Conservation (phyloP, 768 basidiomycete genomes). For the Cystofilobasidium macerans region DNA sequence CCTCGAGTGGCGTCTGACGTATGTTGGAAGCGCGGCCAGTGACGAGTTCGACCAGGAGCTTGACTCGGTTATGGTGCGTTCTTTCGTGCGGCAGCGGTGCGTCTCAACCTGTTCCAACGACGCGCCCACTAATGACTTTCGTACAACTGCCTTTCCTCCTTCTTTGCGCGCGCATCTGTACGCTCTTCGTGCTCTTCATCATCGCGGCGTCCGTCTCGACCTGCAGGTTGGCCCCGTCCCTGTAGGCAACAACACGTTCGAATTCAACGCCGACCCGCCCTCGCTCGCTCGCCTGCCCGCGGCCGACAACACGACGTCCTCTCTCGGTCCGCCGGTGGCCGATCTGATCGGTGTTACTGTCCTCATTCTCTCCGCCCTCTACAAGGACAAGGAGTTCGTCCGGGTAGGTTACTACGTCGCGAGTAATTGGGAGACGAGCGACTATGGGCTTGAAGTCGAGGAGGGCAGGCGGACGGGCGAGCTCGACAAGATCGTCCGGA, state of each 20-base stretch:
- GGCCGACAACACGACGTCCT: conserved; percentile 57
- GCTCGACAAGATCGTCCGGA: conserved; percentile 70
- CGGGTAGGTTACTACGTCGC: conserved; percentile 99
- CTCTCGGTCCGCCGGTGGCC: conserved; percentile 59
- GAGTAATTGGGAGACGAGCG: conserved; percentile 93
- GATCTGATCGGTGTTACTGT: conserved; percentile 85
- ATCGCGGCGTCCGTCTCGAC: neutral
- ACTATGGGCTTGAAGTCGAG: conserved; percentile 49
- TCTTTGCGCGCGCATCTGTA: neutral
- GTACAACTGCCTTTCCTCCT: conserved; percentile 23
- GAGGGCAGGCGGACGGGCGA: conserved; percentile 58
- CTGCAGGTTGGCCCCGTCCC: conserved; percentile 78
- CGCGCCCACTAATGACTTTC: too few relatives aligned
- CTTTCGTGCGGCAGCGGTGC: too few relatives aligned
- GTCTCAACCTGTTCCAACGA: too few relatives aligned
- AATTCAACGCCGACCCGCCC: conserved; percentile 81
- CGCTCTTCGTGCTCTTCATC: neutral
- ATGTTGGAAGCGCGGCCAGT: conserved; percentile 85
- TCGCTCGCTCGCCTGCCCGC: conserved; percentile 69
- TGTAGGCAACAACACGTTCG: conserved; percentile 91
- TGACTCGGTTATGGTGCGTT: conserved; percentile 68
- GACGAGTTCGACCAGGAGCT: conserved; percentile 92
- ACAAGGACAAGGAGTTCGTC: conserved; percentile 97
- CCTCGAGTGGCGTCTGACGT: conserved; percentile 95
- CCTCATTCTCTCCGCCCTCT: conserved; percentile 90